Evolutionary conservation across 371 early-diverging fungal genomes (phyloP).

Genomic region (Smittium culicis): DNA sequence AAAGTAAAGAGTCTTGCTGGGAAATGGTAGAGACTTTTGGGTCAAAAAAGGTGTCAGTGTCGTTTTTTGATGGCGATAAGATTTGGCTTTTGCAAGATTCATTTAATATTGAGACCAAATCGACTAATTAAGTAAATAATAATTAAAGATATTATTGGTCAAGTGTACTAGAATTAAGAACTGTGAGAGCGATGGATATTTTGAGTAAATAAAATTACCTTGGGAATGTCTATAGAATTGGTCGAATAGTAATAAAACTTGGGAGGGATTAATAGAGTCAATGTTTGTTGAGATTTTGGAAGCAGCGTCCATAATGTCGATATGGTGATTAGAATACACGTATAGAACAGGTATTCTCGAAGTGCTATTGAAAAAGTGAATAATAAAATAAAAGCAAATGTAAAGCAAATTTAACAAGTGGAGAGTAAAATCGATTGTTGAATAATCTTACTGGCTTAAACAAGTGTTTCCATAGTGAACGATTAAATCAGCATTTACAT

Average conservation of each 20-base stretch:
- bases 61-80: slow-evolving; percentile 6
- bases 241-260: not conserved
- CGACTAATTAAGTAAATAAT: not conserved
- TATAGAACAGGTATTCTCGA: slow-evolving; percentile 70
- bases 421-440: not conserved
- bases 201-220: too few species aligned
- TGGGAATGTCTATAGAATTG: not conserved
- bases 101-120: not conserved
- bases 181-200: too few species aligned
- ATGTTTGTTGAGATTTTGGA: slow-evolving; percentile 32
- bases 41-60: slow-evolving; percentile 6
- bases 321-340: slow-evolving; percentile 58
- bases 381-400: not conserved
- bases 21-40: not conserved
- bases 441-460: slow-evolving; percentile 51
- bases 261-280: not conserved
- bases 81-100: slow-evolving; percentile 16
- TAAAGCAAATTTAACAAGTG: not conserved
- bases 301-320: slow-evolving; percentile 45
- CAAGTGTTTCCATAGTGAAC: slow-evolving; percentile 90
- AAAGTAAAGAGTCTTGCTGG: not conserved
- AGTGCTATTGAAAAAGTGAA: slow-evolving; percentile 23
- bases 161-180: not conserved
- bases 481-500: slow-evolving; percentile 63
- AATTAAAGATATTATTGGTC: not conserved